Base-by-base conservation (phyloP, 2,329 filamentous ascomycete genomes). In the Chaetomium sp. region DNA sequence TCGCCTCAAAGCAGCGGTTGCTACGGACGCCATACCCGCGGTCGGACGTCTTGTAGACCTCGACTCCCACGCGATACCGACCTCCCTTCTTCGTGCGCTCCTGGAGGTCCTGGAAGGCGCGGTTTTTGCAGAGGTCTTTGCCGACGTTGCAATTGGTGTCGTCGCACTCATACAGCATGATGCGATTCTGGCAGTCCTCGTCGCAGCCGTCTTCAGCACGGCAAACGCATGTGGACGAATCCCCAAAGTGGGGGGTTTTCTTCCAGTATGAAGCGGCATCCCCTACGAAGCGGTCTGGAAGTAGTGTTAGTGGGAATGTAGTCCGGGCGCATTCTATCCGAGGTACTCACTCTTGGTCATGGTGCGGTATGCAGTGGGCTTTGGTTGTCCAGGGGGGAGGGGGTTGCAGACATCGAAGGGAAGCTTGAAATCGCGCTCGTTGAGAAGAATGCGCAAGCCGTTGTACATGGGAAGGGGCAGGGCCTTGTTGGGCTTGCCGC, bases 111-210 rank as follows among this genome's bases (percentile, higher is more conserved):
- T 89, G 85, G 71, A 99, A 99, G 27, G 88, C 87, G 34, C 94
- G 88, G 68, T 99, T 99, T 33, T 82, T 84, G 71, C 94, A 99
- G 49, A 77, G 68, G 19, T 83, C 79, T n/a, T 81, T 77, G 42
- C 87, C 87, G 12, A 92, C 76, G 56, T 85, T 88, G 75, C 94
- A 99, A 69, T 96, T 99, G 55, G 80, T 86, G 47, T 87, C 81
- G 69, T 97, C 90, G 69, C 94, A 99, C 73, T 99, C 94, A 70
- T 96, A 97, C 54, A 95, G 85, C 91, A 97, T 97, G 70, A 91
- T 91, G 59, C 91, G 81, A 70, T 99, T 99, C 68, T 96, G 88
- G 72, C 94, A 99, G 65, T 88, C 81, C 60, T 96, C 90, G 60
- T 85, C 88, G 66, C 94, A 97, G 38, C 90, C 91, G 53, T 86